Evolutionary conservation across 768 basidiomycete species (phyloP), one percentile per base, ranked within the genome.

Genomic region (Lactifluus subvellereus): DNA sequence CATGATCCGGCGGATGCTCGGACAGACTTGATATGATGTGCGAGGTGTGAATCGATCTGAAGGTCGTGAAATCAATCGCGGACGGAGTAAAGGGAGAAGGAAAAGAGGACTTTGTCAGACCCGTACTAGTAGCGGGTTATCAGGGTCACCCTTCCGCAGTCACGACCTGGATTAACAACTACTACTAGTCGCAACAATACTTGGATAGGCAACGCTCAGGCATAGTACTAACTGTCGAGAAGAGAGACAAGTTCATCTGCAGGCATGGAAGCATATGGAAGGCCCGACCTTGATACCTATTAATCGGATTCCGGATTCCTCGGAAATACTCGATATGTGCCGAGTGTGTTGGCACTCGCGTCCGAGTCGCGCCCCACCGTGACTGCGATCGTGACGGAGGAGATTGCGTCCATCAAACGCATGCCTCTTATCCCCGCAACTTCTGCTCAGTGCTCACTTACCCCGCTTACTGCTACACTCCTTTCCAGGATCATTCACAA

Each of bases 101-200:
- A n/a, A 18, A 20, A 16, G 52, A 72, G 30, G 66, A 88, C 93
- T 80, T 95, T 94, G 2, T 77, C 78, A 0, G 93, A 94, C 3
- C 96, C 96, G n/a, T n/a, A n/a, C n/a, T n/a, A n/a, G 73, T 98
- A 99, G 32, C 97, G 84, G 3, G 93, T 92, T 64, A 99, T 98
- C 37, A 99, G 72, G 0, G 92, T 93, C 14, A 99, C 84, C 64
- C 88, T 82, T 37, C 97, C 97, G 10, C 74, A 73, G 69, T 95
- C 91, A 68, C 84, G 86, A 64, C 87, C 77, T 0, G 94, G 90
- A 71, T 99, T 96, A 54, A 98, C 86, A 63, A 95, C 92, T 94
- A 67, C 37, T n/a, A n/a, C n/a, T n/a, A 37, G 35, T 14, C n/a
- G 6, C n/a, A 5, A 43, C 65, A 3, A 59, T 57, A 11, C 30